Base-by-base conservation (phyloP, 2,329 filamentous ascomycete species). In the Hirsutella rhossiliensis region DNA sequence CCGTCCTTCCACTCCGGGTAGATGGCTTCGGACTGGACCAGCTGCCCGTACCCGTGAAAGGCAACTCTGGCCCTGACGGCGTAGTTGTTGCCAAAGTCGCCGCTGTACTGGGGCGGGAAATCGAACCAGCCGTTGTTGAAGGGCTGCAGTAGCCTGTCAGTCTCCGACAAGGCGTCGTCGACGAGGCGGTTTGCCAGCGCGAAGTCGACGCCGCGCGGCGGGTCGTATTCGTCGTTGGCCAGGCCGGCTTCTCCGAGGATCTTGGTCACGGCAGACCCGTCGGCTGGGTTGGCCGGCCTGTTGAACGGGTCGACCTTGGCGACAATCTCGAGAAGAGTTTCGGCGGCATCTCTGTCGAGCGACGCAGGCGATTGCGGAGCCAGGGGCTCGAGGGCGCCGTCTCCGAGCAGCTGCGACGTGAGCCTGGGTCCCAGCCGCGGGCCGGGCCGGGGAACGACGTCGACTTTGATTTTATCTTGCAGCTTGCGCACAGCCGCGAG, bases 271-370 rank as follows among this genome's bases (percentile, higher is more conserved):
- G 19, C 18, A 6, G 42, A 28, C 13, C 12, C 38, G 1, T 40
- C 28, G 13, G 1, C 11, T 3, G 42, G 37, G 11, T 17, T 6
- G 28, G 18, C n/a, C 5, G 37, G 42, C 2, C 29, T 18, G 17
- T 43, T 43, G 29, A 40, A 43, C 29, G 42, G 29, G 5, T 30
- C 42, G 19, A 43, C 15, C 15, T 18, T 29, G 11, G 42, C 42
- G 7, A 43, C 42, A 8, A 40, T 29, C 3, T 34, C 20, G 20
- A 43, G 37, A 6, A 43, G 37, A 5, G 28, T 13, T 7, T 20
- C 18, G 6, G 31, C 30, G 3, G 29, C 12, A 5, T 15, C 17
- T 4, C 15, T 28, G 29, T 29, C 9, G 6, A 43, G 30, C 18
- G 19, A 1, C 1, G 12, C 42, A 13, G 37, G 28, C 9, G 29